phyloP scores from a whole-genome alignment of 2,329 filamentous ascomycete genomes.

The Scedosporium minutisporum region DNA sequence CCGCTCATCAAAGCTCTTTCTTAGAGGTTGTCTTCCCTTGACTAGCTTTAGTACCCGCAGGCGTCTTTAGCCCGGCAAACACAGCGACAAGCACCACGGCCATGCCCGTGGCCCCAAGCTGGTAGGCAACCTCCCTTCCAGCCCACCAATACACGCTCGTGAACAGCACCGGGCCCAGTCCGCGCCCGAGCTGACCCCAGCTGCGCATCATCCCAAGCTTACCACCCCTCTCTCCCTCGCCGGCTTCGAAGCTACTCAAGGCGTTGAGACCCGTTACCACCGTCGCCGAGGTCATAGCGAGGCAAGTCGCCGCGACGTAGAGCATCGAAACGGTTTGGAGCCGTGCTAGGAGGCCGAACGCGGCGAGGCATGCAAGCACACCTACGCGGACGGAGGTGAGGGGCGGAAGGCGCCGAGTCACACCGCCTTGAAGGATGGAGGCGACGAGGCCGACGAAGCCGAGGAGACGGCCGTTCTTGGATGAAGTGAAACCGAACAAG shows the following conservation, averaged over 20 bases:
- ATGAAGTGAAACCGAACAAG: slow-evolving; percentile 72
- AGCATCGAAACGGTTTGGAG: slow-evolving; percentile 59
- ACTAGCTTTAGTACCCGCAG: slow-evolving; percentile 18
- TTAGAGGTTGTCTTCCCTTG: background rate
- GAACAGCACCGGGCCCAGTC: slow-evolving; percentile 79
- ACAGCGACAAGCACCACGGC: slow-evolving; percentile 61
- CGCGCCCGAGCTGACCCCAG: slow-evolving; percentile 79
- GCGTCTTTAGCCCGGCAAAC: slow-evolving; percentile 62
- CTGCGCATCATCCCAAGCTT: slow-evolving; percentile 76
- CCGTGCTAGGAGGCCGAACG: slow-evolving; percentile 70
- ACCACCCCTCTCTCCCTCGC: slow-evolving; percentile 67
- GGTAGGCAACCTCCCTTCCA: slow-evolving; percentile 77
- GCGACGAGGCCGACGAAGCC: slow-evolving; percentile 88
- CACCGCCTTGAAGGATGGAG: slow-evolving; percentile 83
- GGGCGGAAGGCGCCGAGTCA: slow-evolving; percentile 77
- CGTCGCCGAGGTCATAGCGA: slow-evolving; percentile 86
- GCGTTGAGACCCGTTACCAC: slow-evolving; percentile 93
- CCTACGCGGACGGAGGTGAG: slow-evolving; percentile 72
- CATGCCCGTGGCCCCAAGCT: slow-evolving; percentile 72
- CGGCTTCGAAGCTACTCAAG: slow-evolving; percentile 81
- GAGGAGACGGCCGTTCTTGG: slow-evolving; percentile 73
- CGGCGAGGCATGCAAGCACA: slow-evolving; percentile 63
- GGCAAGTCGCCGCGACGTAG: slow-evolving; percentile 71
- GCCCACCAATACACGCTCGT: slow-evolving; percentile 99
- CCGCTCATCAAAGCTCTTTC: slow-evolving; percentile 4